Base-by-base conservation (phyloP, 805 yeast genomes). In the Metschnikowia arizonensis region DNA sequence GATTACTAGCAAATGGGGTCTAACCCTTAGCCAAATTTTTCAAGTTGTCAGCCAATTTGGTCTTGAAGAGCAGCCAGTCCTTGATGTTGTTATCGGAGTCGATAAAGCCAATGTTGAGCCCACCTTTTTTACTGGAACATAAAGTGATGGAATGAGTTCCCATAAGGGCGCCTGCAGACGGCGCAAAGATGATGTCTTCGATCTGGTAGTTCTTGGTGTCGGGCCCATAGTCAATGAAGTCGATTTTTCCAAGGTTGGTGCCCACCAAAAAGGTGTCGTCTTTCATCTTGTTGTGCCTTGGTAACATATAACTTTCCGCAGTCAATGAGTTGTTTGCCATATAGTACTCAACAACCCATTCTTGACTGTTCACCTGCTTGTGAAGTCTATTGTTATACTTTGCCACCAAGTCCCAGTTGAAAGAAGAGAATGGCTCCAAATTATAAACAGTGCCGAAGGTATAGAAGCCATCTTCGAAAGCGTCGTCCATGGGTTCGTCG, bases 401-500 rank as follows among this genome's bases (percentile, higher is more conserved):
- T 14, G 18, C 26, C 9, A 47, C 47, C 14, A 33, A 36, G 10
- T 40, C 43, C 50, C 50, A 47, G 8, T 33, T 33, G 19, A 47
- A 47, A 3, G 40, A 14, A 17, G 39, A 28, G 12, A 24, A 30
- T 4, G 47, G 47, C 24, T 44, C 40, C 30, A 47, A 46, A 29
- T 36, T 40, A 21, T 40, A 47, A 2, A 46, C 26, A 10, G 28
- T 39, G 3, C 43, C 45, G 25, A 31, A 47, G 0, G 47, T 40
- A 26, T 47, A 47, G 18, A 47, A 44, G 6, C 50, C 50, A 19
- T 44, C 50, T 18, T 47, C 47, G 23, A 47, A 47, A 4, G 34
- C 37, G 5, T 40, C 45, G 2, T 36, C 31, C 40, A 36, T 25
- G n/a, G 40, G n/a, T 5, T 36, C 40, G 5, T 24, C 31, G 21